Evolutionary conservation across 2,329 filamentous ascomycete species (phyloP).

Genomic region (Clonostachys rhizophaga): DNA sequence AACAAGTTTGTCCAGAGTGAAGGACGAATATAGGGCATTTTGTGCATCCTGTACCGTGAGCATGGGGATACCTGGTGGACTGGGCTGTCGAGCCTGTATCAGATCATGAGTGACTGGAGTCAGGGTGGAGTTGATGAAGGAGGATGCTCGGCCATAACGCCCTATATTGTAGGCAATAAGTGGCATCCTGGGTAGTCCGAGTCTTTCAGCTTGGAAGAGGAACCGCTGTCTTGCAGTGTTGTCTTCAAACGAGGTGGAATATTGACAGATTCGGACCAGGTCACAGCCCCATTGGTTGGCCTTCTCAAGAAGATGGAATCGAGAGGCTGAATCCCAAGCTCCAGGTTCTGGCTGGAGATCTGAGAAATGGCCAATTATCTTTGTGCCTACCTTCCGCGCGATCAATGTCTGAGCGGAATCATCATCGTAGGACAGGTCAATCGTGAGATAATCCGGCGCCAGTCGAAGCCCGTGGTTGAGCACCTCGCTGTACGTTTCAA

Average conservation of each 20-base stretch:
- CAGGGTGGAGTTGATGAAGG: constrained; percentile 48
- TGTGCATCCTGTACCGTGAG: constrained; percentile 1
- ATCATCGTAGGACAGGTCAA: constrained; percentile 22
- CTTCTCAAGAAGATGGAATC: constrained; percentile 9
- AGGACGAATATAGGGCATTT: constrained; percentile 46
- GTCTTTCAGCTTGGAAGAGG: constrained; percentile 28
- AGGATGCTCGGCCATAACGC: constrained; percentile 41
- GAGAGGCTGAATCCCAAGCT: constrained; percentile 28
- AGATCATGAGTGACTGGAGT: constrained; percentile 16
- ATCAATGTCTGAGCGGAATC: constrained; percentile 11
- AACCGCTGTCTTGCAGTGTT: constrained; percentile 45
- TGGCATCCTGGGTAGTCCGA: constrained; percentile 25
- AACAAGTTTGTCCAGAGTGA: constrained; percentile 50
- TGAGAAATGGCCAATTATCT: constrained; percentile 38
- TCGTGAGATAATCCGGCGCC: constrained; percentile 39
- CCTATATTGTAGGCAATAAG: constrained; percentile 49
- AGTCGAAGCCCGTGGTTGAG: constrained; percentile 45
- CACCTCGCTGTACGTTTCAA: constrained; percentile 30
- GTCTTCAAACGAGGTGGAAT: constrained; percentile 39
- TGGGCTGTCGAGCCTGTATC: constrained; percentile 11
- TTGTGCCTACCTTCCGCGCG: constrained; percentile 36
- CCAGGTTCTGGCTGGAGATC: constrained; percentile 11
- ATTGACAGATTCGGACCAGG: constrained; percentile 44
- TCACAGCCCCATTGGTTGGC: constrained; percentile 37
- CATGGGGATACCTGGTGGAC: not conserved